Evolutionary conservation across 2,329 filamentous ascomycete species (phyloP).

Genomic region (Akanthomyces lecanii): DNA sequence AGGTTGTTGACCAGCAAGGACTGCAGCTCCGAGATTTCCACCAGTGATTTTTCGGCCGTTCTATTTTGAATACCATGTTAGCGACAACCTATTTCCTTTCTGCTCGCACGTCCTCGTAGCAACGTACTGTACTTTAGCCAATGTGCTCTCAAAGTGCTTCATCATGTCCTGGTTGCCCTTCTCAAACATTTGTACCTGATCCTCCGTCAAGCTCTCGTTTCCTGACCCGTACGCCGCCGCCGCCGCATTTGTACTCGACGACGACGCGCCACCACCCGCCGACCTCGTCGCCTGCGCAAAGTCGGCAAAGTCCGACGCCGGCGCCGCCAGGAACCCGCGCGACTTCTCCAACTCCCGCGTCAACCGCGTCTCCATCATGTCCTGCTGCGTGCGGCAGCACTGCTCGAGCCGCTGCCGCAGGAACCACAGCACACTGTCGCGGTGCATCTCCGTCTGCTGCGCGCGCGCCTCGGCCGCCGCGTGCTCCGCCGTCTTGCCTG

Average conservation of each 20-base stretch:
- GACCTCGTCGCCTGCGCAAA: conserved; percentile 25
- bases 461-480: conserved; percentile 65
- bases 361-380: conserved; percentile 89
- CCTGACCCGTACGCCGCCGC: conserved; percentile 16
- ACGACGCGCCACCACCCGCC: neutral
- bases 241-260: neutral
- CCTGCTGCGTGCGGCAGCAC: conserved; percentile 73
- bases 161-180: conserved; percentile 90
- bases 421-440: conserved; percentile 82
- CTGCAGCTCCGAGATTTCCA: conserved; percentile 91
- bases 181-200: conserved; percentile 91
- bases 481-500: conserved; percentile 60
- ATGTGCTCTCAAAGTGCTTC: conserved; percentile 86
- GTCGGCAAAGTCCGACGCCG: conserved; percentile 31
- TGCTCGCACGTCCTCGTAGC: conserved; percentile 22
- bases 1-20: conserved; percentile 84
- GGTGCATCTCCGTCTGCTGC: conserved; percentile 62
- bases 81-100: neutral
- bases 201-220: conserved; percentile 62
- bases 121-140: conserved; percentile 85
- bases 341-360: conserved; percentile 84
- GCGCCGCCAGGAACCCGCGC: conserved; percentile 63
- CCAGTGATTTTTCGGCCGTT: conserved; percentile 80
- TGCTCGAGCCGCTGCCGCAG: conserved; percentile 70
- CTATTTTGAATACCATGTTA: conserved; percentile 39